phyloP scores from a whole-genome alignment of 345 rosid species.

The Acer saccharum region DNA sequence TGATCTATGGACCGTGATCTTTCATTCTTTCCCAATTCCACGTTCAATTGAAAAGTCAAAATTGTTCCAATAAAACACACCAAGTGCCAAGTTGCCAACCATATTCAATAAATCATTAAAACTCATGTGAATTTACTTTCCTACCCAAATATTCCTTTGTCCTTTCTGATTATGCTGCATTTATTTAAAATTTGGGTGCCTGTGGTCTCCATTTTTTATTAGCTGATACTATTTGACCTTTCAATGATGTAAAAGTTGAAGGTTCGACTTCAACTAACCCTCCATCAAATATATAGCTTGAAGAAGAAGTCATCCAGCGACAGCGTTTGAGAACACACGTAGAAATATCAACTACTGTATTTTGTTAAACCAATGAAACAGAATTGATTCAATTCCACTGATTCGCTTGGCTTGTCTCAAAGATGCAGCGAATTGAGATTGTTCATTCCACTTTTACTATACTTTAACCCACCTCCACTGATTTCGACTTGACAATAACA shows the following conservation, averaged over 20 bases:
- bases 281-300: background rate
- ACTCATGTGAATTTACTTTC: too few relatives aligned
- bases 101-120: too few relatives aligned
- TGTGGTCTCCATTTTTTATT: background rate
- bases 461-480: background rate
- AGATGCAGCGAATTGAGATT: conserved; percentile 15
- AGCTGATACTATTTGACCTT: background rate
- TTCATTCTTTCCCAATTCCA: too few relatives aligned
- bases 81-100: background rate
- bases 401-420: background rate
- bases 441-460: background rate
- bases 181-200: background rate
- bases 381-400: conserved; percentile 9
- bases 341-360: too few relatives aligned
- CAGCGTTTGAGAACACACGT: background rate
- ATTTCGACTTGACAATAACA: background rate
- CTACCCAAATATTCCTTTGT: background rate
- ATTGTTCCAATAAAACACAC: background rate
- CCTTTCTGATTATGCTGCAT: background rate
- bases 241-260: background rate
- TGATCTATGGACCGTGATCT: too few relatives aligned
- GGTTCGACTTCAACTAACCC: background rate
- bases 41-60: too few relatives aligned
- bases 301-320: too few relatives aligned
- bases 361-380: too few relatives aligned